Conservation (phyloP, 768 basidiomycete genomes). For the Russula brevipes region DNA sequence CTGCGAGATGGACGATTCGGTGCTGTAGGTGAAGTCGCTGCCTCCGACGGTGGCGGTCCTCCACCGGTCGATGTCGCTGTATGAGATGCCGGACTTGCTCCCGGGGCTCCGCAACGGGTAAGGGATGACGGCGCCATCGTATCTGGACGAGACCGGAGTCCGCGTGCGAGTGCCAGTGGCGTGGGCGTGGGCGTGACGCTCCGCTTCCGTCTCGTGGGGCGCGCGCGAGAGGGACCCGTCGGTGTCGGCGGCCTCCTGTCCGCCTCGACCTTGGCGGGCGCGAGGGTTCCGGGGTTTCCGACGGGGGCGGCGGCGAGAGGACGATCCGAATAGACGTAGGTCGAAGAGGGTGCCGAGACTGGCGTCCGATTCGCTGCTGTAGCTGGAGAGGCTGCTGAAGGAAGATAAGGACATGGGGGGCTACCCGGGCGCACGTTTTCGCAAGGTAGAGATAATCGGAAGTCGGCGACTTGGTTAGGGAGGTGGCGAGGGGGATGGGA, state of each 20-base stretch:
- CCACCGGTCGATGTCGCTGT: conserved; percentile 21
- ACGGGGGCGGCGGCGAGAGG: conserved; percentile 1
- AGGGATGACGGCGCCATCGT: conserved; percentile 9
- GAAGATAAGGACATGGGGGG: conserved; percentile 21
- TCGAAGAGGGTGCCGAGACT: conserved; percentile 14
- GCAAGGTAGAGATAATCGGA: background rate
- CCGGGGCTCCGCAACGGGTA: conserved; percentile 13
- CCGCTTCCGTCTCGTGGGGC: conserved; percentile 1
- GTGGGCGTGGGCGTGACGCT: conserved; percentile 20
- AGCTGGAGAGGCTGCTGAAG: conserved; percentile 24
- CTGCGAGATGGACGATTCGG: conserved; percentile 20
- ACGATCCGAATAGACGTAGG: conserved; percentile 9
- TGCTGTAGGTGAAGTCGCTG: conserved; percentile 21
- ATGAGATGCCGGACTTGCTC: conserved; percentile 17
- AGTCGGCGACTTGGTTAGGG: background rate
- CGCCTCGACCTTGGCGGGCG: background rate
- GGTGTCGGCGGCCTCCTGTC: background rate
- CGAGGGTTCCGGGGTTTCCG: background rate
- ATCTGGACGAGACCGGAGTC: background rate
- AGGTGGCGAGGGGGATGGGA: background rate
- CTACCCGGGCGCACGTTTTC: conserved; percentile 13
- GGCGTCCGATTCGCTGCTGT: conserved; percentile 21
- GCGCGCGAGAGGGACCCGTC: conserved; percentile 1
- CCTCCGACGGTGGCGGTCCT: conserved; percentile 5
- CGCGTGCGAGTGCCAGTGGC: background rate